Percentiles rank a stretch among this genome's conserved stretches.
Evolutionary conservation across 2,329 filamentous ascomycete genomes (phyloP).

Genomic region (Ophiocordyceps australis): DNA sequence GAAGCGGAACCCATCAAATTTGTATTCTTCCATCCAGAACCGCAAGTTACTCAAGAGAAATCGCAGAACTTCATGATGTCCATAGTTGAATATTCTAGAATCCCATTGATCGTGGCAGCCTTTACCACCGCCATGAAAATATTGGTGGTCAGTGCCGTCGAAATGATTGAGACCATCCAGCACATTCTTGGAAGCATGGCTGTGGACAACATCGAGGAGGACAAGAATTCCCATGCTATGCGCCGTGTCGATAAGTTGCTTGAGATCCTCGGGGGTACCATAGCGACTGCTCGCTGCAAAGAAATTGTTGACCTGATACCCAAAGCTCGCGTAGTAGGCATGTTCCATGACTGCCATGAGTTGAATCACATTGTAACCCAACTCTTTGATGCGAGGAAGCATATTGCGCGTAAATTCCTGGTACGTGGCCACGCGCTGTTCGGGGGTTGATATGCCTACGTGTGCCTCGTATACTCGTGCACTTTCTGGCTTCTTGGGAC

Average conservation of each 20-base stretch:
- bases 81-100: constrained; percentile 93
- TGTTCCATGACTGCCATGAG: constrained; percentile 99
- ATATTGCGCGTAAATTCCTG: constrained; percentile 93
- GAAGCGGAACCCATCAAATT: constrained; percentile 93
- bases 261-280: constrained; percentile 82
- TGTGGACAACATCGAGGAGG: constrained; percentile 89
- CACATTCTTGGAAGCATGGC: constrained; percentile 95
- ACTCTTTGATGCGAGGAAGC: constrained; percentile 71
- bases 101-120: constrained; percentile 92
- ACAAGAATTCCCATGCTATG: constrained; percentile 83
- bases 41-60: constrained; percentile 89
- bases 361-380: constrained; percentile 96
- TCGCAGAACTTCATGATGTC: constrained; percentile 81
- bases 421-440: constrained; percentile 78
- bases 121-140: constrained; percentile 78
- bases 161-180: constrained; percentile 91
- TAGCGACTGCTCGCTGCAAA: constrained; percentile 95
- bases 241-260: constrained; percentile 89
- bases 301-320: constrained; percentile 97
- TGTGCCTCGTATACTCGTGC: constrained; percentile 97
- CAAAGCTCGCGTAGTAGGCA: constrained; percentile 97
- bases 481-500: constrained; percentile 69
- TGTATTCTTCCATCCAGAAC: constrained; percentile 99
- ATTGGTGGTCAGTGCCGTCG: constrained; percentile 84
- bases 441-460: constrained; percentile 88